phyloP scores from a whole-genome alignment of 2,329 filamentous ascomycete species.

The Xylariaceae sp. region DNA sequence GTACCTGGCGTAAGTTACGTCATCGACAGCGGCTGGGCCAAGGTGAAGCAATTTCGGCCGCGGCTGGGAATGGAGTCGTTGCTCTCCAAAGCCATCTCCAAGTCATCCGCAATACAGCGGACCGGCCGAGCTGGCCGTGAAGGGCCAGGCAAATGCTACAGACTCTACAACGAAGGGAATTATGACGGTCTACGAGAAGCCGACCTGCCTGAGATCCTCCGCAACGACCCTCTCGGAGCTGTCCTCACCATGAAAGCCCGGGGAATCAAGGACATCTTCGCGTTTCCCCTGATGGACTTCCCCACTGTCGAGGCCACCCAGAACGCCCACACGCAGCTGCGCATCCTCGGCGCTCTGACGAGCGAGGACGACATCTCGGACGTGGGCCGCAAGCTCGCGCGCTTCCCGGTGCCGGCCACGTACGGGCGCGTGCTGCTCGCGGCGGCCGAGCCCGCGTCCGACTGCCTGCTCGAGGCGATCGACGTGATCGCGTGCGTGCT shows the following conservation, averaged over 20 bases:
- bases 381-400: slow-evolving; percentile 68
- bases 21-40: slow-evolving; percentile 87
- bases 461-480: slow-evolving; percentile 74
- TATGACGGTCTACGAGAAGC: slow-evolving; percentile 64
- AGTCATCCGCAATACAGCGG: slow-evolving; percentile 86
- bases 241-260: slow-evolving; percentile 90
- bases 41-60: slow-evolving; percentile 84
- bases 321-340: slow-evolving; percentile 73
- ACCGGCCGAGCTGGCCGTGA: slow-evolving; percentile 91
- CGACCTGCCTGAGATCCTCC: slow-evolving; percentile 80
- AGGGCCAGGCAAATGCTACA: slow-evolving; percentile 79
- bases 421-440: slow-evolving; percentile 78
- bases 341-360: slow-evolving; percentile 68
- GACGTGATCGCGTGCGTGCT: slow-evolving; percentile 67
- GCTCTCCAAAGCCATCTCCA: slow-evolving; percentile 82
- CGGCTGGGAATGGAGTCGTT: slow-evolving; percentile 84
- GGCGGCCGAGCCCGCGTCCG: slow-evolving; percentile 59
- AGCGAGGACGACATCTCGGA: slow-evolving; percentile 66
- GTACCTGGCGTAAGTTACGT: slow-evolving; percentile 89
- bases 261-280: slow-evolving; percentile 71
- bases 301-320: slow-evolving; percentile 72
- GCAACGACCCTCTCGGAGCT: slow-evolving; percentile 80
- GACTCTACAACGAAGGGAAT: slow-evolving; percentile 75
- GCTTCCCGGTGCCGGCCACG: slow-evolving; percentile 73
- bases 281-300: slow-evolving; percentile 78